Percentiles rank a stretch among this genome's conserved stretches.
phyloP scores from a whole-genome alignment of 2,329 filamentous ascomycete species.

The Penicillium decumbens region DNA sequence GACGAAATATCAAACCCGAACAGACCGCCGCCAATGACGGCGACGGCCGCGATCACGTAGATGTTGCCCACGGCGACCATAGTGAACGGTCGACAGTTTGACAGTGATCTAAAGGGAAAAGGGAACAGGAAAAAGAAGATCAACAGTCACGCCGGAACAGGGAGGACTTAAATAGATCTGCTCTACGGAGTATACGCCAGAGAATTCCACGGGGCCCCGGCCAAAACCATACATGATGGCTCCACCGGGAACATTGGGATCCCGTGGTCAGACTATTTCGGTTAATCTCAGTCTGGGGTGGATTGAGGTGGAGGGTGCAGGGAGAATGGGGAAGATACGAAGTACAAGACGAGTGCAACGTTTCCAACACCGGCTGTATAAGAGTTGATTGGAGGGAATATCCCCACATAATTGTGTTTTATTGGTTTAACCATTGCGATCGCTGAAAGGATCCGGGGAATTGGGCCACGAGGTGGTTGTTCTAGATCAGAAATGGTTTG shows the following conservation, averaged over 20 bases:
- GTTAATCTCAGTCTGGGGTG: conserved; percentile 2
- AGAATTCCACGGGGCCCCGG: not conserved
- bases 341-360: conserved; percentile 9
- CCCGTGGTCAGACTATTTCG: conserved; percentile 2
- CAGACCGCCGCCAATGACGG: conserved; percentile 38
- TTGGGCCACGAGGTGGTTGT: conserved; percentile 8
- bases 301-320: not conserved
- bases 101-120: not conserved
- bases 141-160: not conserved
- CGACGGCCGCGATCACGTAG: conserved; percentile 54
- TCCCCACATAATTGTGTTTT: not conserved
- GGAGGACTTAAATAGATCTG: conserved; percentile 3
- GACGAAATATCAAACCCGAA: conserved; percentile 37
- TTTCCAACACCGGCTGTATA: not conserved
- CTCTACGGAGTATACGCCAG: not conserved
- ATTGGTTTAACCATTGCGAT: conserved; percentile 12
- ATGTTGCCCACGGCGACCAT: conserved; percentile 48
- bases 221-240: not conserved
- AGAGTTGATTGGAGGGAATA: conserved; percentile 8
- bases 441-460: conserved; percentile 18
- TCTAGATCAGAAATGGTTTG: conserved; percentile 5
- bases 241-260: not conserved
- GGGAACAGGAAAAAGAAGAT: not conserved
- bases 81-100: conserved; percentile 1
- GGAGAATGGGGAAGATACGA: conserved; percentile 1